phyloP scores from a whole-genome alignment of 1,139 yeast species.

The Kodamaea plutei region DNA sequence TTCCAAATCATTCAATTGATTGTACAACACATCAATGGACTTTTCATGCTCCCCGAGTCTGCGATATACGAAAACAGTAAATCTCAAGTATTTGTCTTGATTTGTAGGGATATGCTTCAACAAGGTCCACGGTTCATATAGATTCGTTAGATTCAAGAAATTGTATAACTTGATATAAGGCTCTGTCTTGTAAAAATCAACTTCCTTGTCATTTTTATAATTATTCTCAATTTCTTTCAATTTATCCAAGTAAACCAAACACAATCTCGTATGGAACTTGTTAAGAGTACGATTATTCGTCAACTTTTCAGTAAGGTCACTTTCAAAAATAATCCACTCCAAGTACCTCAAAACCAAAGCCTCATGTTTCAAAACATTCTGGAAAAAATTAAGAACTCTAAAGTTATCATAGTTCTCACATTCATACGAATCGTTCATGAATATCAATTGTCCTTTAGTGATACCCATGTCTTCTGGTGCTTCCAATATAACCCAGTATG shows the following conservation, averaged over 20 bases:
- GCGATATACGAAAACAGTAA: conserved; percentile 58
- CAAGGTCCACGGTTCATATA: conserved; percentile 47
- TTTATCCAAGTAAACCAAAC: conserved; percentile 49
- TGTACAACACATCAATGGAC: conserved; percentile 60
- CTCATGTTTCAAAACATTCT: conserved; percentile 21
- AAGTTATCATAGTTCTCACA: conserved; percentile 55
- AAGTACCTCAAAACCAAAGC: conserved; percentile 51
- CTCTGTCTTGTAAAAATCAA: conserved; percentile 14
- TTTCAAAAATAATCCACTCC: conserved; percentile 49
- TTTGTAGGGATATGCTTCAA: conserved; percentile 36
- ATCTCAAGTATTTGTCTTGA: conserved; percentile 31
- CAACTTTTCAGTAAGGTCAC: conserved; percentile 38
- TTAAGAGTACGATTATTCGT: conserved; percentile 29
- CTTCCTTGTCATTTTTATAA: conserved; percentile 7
- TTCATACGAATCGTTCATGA: conserved; percentile 63
- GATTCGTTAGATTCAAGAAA: conserved; percentile 31
- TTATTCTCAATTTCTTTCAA: conserved; percentile 19
- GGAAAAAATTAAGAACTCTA: conserved; percentile 50
- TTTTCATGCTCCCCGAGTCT: conserved; percentile 60
- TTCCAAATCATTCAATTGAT: conserved; percentile 53
- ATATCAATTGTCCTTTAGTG: conserved; percentile 47
- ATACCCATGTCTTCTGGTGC: conserved; percentile 14
- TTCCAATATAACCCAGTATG: conserved; percentile 50
- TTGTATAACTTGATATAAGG: conserved; percentile 33
- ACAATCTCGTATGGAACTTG: conserved; percentile 50